A percentile compares a stretch with the other conserved stretches of the same genome.
phyloP scores from a whole-genome alignment of 2,329 filamentous ascomycete genomes.

The Diaporthe sp. region DNA sequence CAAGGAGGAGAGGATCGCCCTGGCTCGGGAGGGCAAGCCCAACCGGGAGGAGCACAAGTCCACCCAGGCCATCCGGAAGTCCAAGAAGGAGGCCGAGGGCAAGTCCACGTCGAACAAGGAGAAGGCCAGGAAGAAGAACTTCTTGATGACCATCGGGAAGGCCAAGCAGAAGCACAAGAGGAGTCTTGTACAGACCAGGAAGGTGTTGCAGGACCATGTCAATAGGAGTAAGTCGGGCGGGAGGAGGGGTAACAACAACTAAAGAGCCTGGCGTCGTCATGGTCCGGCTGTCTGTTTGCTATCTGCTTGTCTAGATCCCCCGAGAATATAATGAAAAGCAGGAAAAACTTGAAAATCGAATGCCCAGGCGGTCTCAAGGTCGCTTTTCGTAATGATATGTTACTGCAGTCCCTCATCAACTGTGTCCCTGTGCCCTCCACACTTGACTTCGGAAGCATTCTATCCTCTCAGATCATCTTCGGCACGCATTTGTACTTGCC shows the following conservation, averaged over 20 bases:
- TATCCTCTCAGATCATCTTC: neutral
- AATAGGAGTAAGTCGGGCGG: slow-evolving; percentile 88
- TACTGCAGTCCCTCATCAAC: neutral
- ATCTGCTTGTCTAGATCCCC: neutral
- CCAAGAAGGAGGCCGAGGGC: slow-evolving; percentile 88
- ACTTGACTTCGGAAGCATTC: neutral
- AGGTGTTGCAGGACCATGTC: slow-evolving; percentile 84
- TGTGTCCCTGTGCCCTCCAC: neutral
- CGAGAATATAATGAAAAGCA: neutral
- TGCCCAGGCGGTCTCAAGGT: neutral
- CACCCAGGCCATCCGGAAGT: slow-evolving; percentile 84
- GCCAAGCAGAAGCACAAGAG: slow-evolving; percentile 96
- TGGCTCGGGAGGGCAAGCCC: slow-evolving; percentile 85
- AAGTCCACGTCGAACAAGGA: slow-evolving; percentile 98
- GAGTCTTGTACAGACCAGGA: slow-evolving; percentile 87
- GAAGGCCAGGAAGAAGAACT: slow-evolving; percentile 98
- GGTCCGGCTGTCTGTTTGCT: neutral
- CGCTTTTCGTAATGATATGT: no score
- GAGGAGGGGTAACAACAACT: slow-evolving; percentile 74
- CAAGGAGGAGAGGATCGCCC: slow-evolving; percentile 88
- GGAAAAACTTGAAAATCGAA: neutral
- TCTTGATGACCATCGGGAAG: slow-evolving; percentile 97
- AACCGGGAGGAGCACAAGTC: slow-evolving; percentile 85
- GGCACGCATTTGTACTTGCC: neutral
- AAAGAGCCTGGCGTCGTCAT: neutral